Percentiles rank a stretch among this genome's conserved stretches.
phyloP scores from a whole-genome alignment of 441 rosid genomes.

The Capsella rubella region DNA sequence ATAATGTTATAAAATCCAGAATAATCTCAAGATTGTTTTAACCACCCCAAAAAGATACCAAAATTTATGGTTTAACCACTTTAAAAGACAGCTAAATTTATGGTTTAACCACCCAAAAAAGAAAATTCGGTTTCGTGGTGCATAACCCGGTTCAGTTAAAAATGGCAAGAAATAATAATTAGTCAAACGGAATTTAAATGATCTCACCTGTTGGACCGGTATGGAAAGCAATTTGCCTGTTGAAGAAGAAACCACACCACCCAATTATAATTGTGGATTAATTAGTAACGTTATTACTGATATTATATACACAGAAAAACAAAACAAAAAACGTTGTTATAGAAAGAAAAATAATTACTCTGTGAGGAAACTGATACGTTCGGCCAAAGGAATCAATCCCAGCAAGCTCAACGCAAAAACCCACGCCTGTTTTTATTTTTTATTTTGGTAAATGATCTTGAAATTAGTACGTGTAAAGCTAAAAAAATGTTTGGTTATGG shows the following conservation, averaged over 20 bases:
- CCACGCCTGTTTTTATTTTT: constrained; percentile 64
- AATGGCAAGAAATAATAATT: background rate
- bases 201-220: constrained; percentile 88
- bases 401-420: constrained; percentile 80
- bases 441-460: background rate
- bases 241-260: constrained; percentile 14
- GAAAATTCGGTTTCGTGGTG: background rate
- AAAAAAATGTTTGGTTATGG: background rate
- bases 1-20: constrained; percentile 1
- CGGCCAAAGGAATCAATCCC: constrained; percentile 83
- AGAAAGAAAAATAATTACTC: constrained; percentile 57
- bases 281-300: background rate
- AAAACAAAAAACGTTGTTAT: too few species aligned
- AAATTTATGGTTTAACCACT: background rate
- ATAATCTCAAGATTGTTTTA: background rate
- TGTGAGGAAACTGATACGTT: constrained; percentile 89
- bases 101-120: background rate
- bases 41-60: too few species aligned
- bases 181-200: background rate
- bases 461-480: too few species aligned
- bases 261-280: background rate
- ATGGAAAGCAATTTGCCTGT: constrained; percentile 84
- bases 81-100: background rate
- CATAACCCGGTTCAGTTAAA: constrained; percentile 3
- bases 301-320: too few species aligned